Conservation (phyloP, 805 yeast genomes). For the Saccharomycopsis babjevae region DNA sequence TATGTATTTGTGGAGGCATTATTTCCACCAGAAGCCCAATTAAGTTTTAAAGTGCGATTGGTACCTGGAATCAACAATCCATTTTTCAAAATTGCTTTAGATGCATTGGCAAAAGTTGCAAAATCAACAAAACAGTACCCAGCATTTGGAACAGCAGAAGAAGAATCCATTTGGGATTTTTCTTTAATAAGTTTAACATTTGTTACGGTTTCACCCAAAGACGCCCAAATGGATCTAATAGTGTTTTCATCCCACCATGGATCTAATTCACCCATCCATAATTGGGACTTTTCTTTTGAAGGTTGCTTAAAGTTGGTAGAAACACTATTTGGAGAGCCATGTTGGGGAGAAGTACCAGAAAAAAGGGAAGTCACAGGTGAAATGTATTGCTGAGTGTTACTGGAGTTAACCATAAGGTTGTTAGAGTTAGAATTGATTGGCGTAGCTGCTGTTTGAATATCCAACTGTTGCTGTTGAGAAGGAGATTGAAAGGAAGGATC, state of each 20-base stretch:
- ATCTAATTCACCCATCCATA: slow-evolving; percentile 91
- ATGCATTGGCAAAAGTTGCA: slow-evolving; percentile 47
- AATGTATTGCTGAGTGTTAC: not conserved
- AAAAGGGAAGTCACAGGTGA: not conserved
- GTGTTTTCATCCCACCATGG: slow-evolving; percentile 70
- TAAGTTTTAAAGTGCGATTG: slow-evolving; percentile 51
- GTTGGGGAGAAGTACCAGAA: not conserved
- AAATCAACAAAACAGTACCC: slow-evolving; percentile 83
- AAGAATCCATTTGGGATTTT: slow-evolving; percentile 29
- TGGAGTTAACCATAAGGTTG: not conserved
- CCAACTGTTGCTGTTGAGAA: not conserved
- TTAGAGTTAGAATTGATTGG: not conserved
- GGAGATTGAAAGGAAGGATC: not conserved
- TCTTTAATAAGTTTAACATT: slow-evolving; percentile 67
- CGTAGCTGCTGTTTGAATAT: not conserved
- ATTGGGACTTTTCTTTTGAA: slow-evolving; percentile 22
- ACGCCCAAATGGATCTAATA: slow-evolving; percentile 59
- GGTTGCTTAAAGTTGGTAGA: not conserved
- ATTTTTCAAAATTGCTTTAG: slow-evolving; percentile 54
- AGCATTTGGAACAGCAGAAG: slow-evolving; percentile 32
- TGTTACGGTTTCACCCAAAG: slow-evolving; percentile 49
- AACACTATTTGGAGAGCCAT: not conserved
- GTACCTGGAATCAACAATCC: slow-evolving; percentile 62
- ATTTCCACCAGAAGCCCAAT: slow-evolving; percentile 67
- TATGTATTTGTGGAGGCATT: not conserved